Evolutionary conservation across 2,329 filamentous ascomycete genomes (phyloP), one percentile per base, ranked within the genome.

Genomic region (Didymella segeticola): DNA sequence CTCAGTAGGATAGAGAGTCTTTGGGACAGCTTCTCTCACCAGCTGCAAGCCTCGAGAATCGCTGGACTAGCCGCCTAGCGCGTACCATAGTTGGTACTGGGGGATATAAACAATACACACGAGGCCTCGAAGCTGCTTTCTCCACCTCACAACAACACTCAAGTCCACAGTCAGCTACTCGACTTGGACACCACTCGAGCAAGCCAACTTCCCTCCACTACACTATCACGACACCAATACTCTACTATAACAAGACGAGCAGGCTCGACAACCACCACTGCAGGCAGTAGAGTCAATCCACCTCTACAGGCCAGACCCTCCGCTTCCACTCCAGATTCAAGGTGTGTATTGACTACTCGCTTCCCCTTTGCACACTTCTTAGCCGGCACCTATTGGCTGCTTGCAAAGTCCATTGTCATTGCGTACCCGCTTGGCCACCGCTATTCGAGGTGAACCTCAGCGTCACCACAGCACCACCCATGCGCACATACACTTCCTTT

Each of bases 251-350:
- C 39, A 43, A 48, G 45, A 55, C 56, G 54, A 61, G 57, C 57
- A 43, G 43, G 60, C 34, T 57, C 54, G 52, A 38, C 31, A 53
- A 57, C 39, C 46, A 9, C 31, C 36, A 53, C 56, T 60, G 56
- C 60, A 56, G 50, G 41, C 58, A 66, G 47, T 55, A 27, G 41
- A 60, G 37, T 51, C 60, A 55, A 53, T 36, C 53, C 33, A n/a
- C 23, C n/a, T 53, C 56, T 65, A 59, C 62, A 62, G 41, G 53
- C 23, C 52, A 55, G 54, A 53, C 29, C 34, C n/a, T n/a, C n/a
- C n/a, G n/a, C n/a, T n/a, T 47, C 12, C 25, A 8, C 25, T 43
- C 33, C n/a, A 36, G 23, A 38, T 29, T 42, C 41, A 36, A 43
- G 41, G 51, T 49, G 42, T 42, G 45, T 48, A 23, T 25, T 9